phyloP scores from a whole-genome alignment of 345 rosid genomes.

The Euphorbia tirucalli region DNA sequence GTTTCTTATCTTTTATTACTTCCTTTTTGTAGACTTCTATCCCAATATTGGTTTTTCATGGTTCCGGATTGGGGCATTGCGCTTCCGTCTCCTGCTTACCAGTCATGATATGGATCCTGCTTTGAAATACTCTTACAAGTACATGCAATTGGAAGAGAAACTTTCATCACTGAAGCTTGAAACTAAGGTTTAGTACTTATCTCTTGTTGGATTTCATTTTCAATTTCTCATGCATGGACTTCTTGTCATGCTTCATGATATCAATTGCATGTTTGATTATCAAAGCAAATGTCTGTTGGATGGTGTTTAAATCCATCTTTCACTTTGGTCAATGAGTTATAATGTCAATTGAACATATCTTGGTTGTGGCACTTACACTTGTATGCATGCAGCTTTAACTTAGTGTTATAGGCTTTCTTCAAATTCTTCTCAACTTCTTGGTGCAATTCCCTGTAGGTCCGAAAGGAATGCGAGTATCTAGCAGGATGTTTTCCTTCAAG shows the following conservation, averaged over 20 bases:
- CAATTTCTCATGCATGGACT: neutral
- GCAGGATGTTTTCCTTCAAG: conserved; percentile 58
- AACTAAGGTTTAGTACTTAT: conserved; percentile 48
- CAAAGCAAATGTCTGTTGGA: neutral
- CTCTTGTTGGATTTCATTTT: neutral
- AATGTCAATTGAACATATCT: neutral
- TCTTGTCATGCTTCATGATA: neutral
- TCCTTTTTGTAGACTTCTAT: conserved; percentile 39
- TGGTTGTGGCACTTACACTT: neutral
- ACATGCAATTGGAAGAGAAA: conserved; percentile 49
- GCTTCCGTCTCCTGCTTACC: conserved; percentile 64
- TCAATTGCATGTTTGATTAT: neutral
- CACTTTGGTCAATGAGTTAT: neutral
- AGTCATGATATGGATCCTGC: conserved; percentile 78
- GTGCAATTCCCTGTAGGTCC: conserved; percentile 46
- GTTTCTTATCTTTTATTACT: neutral
- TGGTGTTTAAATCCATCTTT: neutral
- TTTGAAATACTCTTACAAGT: conserved; percentile 63
- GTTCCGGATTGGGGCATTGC: conserved; percentile 71
- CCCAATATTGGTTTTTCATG: conserved; percentile 63
- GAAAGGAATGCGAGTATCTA: conserved; percentile 66
- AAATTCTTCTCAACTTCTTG: neutral
- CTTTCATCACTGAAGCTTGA: conserved; percentile 63
- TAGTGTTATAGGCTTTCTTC: neutral
- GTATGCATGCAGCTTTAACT: neutral